These are phyloP conservation scores for Choanephora cucurbitarum DNA, from an alignment of 371 early-diverging fungal genomes.

Conservation along the genomic window DNA sequence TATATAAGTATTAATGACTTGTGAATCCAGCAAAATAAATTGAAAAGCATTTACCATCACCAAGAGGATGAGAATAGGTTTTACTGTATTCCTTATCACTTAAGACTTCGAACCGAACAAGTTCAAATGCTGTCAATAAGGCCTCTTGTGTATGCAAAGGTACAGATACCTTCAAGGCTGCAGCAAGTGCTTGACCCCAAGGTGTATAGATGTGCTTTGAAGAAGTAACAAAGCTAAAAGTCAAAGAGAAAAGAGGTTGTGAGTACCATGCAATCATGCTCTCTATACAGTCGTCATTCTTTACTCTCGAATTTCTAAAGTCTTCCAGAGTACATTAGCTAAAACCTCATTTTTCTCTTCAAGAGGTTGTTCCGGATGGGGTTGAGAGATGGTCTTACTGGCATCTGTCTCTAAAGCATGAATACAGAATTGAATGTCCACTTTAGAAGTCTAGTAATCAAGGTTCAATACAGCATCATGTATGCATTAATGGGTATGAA, in stretches of 20 bases:
- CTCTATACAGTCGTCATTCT: no score
- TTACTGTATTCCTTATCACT: slow-evolving; percentile 55
- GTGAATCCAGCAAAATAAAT: no score
- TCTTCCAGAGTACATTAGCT: slow-evolving; percentile 52
- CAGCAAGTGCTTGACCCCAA: slow-evolving; percentile 49
- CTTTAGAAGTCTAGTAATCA: slow-evolving; percentile 30
- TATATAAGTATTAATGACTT: not conserved
- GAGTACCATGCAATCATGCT: no score
- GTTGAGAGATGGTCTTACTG: slow-evolving; percentile 38
- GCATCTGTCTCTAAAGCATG: slow-evolving; percentile 41
- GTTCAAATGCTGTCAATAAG: slow-evolving; percentile 60
- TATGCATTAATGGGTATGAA: no score
- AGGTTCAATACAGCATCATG: no score
- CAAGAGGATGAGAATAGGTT: slow-evolving; percentile 47
- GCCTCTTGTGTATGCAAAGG: slow-evolving; percentile 48
- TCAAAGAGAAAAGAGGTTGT: no score
- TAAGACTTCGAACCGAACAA: slow-evolving; percentile 60
- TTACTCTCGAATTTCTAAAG: slow-evolving; percentile 57
- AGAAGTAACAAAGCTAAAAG: slow-evolving; percentile 50
- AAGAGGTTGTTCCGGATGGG: slow-evolving; percentile 32
- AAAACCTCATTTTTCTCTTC: slow-evolving; percentile 54
- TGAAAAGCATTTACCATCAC: slow-evolving; percentile 43
- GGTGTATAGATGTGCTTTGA: slow-evolving; percentile 50
- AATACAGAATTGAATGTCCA: slow-evolving; percentile 52
- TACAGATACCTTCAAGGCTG: not conserved